These are phyloP conservation scores for Adansonia madagascariensis DNA, from an alignment of 441 rosid genomes.

Conservation along the genomic window DNA sequence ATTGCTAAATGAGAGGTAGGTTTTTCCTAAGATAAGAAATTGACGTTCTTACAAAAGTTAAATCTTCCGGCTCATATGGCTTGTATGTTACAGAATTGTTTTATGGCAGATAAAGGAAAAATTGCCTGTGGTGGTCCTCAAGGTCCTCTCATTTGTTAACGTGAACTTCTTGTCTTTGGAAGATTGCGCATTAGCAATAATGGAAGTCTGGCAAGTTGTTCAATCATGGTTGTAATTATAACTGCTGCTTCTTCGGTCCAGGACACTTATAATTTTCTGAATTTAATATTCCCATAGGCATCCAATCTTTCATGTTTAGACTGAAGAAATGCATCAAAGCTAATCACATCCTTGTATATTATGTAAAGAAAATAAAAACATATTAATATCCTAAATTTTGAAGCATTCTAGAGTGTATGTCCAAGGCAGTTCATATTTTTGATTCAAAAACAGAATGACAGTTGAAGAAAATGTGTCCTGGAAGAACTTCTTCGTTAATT, in stretches of 20 bases:
- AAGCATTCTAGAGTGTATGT: constrained; percentile 18
- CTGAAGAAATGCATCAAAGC: constrained; percentile 18
- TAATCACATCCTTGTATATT: neutral
- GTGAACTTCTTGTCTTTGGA: constrained; percentile 23
- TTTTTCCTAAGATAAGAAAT: constrained; percentile 24
- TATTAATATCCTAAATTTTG: neutral
- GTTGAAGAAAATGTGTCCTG: constrained; percentile 6
- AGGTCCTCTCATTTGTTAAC: constrained; percentile 25
- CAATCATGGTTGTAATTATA: constrained; percentile 14
- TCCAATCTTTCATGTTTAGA: neutral
- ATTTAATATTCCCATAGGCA: constrained; percentile 1
- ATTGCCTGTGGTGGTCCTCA: constrained; percentile 17
- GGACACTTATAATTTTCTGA: neutral
- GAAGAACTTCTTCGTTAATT: constrained; percentile 8
- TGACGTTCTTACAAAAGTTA: neutral
- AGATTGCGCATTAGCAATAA: constrained; percentile 21
- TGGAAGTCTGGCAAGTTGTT: constrained; percentile 20
- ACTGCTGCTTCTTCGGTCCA: constrained; percentile 8
- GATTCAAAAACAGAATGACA: neutral
- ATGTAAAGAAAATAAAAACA: constrained; percentile 1
- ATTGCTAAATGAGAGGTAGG: constrained; percentile 11
- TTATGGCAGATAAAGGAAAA: constrained; percentile 21
- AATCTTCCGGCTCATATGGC: constrained; percentile 11
- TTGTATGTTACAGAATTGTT: constrained; percentile 10
- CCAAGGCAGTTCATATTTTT: constrained; percentile 3